Percentiles rank a stretch among this genome's conserved stretches.
Evolutionary conservation across 768 basidiomycete genomes (phyloP).

Genomic region (Macrolepiota albuminosa): DNA sequence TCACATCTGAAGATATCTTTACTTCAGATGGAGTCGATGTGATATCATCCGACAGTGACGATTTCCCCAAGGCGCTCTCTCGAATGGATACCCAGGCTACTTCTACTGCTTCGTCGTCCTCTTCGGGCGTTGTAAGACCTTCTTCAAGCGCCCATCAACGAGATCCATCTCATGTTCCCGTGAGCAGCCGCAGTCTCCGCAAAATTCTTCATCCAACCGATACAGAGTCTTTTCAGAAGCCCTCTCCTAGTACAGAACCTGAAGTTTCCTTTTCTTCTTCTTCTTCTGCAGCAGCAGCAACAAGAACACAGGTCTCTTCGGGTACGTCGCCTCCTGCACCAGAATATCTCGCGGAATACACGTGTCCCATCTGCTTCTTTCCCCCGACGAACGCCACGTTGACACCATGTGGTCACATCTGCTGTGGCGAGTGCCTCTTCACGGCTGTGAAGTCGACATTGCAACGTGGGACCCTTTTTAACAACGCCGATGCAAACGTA

Average conservation of each 20-base stretch:
- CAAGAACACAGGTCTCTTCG: conserved; percentile 6
- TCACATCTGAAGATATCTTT: not conserved
- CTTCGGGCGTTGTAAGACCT: not conserved
- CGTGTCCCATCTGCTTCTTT: conserved; percentile 77
- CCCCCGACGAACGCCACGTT: conserved; percentile 71
- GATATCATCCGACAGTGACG: conserved; percentile 4
- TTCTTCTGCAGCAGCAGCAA: conserved; percentile 1
- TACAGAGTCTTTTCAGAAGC: conserved; percentile 7
- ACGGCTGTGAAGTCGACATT: conserved; percentile 62
- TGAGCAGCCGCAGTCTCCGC: conserved; percentile 21
- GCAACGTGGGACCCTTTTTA: conserved; percentile 34
- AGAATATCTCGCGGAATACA: conserved; percentile 54
- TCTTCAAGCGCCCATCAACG: not conserved
- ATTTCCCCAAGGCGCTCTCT: not conserved
- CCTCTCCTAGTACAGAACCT: not conserved
- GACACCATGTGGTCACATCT: conserved; percentile 78
- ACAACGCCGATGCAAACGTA: conserved; percentile 22
- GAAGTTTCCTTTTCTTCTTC: conserved; percentile 7
- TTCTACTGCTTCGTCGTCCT: not conserved
- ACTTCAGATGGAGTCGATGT: conserved; percentile 11
- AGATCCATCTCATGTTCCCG: conserved; percentile 5
- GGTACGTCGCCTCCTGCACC: conserved; percentile 11
- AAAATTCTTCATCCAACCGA: conserved; percentile 19
- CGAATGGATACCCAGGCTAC: not conserved
- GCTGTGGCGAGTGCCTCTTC: conserved; percentile 74